Conservation (phyloP, 208 protist genomes). For the Trypanosoma congolense region DNA sequence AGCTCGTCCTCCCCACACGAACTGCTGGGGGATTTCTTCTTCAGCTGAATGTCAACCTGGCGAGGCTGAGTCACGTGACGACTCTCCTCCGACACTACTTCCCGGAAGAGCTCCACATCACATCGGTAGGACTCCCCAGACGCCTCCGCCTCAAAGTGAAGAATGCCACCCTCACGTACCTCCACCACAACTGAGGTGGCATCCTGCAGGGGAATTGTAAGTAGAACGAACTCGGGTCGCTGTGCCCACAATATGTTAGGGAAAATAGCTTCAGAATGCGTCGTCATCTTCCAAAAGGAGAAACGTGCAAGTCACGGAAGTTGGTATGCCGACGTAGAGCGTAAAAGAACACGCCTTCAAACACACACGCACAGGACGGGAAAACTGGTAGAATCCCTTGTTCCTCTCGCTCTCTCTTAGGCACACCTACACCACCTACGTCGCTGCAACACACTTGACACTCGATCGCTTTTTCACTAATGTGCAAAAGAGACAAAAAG, state of each 20-base stretch:
- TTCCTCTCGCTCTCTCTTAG: too few species aligned
- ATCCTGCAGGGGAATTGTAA: slow-evolving; percentile 79
- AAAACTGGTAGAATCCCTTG: too few species aligned
- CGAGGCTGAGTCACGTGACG: slow-evolving; percentile 61
- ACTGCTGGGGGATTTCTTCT: slow-evolving; percentile 39
- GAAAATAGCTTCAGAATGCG: slow-evolving; percentile 28
- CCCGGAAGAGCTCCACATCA: slow-evolving; percentile 46
- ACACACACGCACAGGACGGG: too few species aligned
- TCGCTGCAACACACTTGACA: too few species aligned
- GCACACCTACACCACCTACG: too few species aligned
- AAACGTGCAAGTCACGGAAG: not conserved
- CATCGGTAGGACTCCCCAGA: slow-evolving; percentile 34
- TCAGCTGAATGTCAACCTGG: slow-evolving; percentile 73
- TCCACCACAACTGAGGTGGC: slow-evolving; percentile 57
- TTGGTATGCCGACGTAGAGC: not conserved
- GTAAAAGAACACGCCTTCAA: too few species aligned
- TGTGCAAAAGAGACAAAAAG: too few species aligned
- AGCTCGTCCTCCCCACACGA: slow-evolving; percentile 32
- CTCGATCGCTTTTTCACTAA: too few species aligned
- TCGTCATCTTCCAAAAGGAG: slow-evolving; percentile 12
- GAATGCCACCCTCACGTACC: slow-evolving; percentile 43
- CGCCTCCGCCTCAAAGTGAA: slow-evolving; percentile 22
- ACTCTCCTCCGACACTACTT: slow-evolving; percentile 71
- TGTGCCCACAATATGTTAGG: slow-evolving; percentile 83
- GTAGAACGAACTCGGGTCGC: slow-evolving; percentile 63